phyloP scores from a whole-genome alignment of 352 stramenopile genomes.

The Phytophthora megakarya region DNA sequence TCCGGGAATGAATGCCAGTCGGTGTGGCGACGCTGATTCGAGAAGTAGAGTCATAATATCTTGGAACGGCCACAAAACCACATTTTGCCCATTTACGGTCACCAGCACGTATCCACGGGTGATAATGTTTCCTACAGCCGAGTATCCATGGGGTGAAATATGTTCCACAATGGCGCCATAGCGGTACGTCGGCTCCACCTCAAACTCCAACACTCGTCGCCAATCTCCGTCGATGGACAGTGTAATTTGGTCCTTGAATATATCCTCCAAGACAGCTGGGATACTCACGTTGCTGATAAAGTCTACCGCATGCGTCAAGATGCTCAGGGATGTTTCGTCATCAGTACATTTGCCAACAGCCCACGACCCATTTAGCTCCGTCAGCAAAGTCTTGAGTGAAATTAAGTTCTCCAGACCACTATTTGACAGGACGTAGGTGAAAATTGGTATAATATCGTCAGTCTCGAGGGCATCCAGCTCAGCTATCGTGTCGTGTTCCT shows the following conservation, averaged over 20 bases:
- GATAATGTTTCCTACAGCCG: constrained; percentile 74
- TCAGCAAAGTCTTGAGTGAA: constrained; percentile 77
- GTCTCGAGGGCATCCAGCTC: constrained; percentile 70
- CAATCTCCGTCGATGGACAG: constrained; percentile 88
- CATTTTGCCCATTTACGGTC: constrained; percentile 86
- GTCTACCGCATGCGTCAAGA: constrained; percentile 82
- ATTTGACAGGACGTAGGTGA: constrained; percentile 90
- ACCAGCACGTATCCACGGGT: constrained; percentile 81
- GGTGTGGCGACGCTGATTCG: constrained; percentile 70
- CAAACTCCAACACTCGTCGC: constrained; percentile 79
- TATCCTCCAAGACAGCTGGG: constrained; percentile 86
- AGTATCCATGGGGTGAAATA: constrained; percentile 76
- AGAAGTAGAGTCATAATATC: constrained; percentile 71
- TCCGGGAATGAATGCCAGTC: constrained; percentile 84
- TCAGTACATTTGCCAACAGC: constrained; percentile 62
- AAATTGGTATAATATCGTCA: constrained; percentile 89
- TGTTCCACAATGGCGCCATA: constrained; percentile 82
- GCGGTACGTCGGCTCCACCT: constrained; percentile 83
- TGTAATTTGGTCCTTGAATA: constrained; percentile 91
- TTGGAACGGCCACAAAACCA: constrained; percentile 84
- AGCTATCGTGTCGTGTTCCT: constrained; percentile 67
- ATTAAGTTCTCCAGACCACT: constrained; percentile 85
- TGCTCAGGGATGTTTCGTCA: constrained; percentile 66
- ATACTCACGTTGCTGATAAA: constrained; percentile 89
- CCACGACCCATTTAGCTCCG: constrained; percentile 76